Base-by-base conservation (phyloP, 805 yeast genomes). In the Ogataea haglerorum region DNA sequence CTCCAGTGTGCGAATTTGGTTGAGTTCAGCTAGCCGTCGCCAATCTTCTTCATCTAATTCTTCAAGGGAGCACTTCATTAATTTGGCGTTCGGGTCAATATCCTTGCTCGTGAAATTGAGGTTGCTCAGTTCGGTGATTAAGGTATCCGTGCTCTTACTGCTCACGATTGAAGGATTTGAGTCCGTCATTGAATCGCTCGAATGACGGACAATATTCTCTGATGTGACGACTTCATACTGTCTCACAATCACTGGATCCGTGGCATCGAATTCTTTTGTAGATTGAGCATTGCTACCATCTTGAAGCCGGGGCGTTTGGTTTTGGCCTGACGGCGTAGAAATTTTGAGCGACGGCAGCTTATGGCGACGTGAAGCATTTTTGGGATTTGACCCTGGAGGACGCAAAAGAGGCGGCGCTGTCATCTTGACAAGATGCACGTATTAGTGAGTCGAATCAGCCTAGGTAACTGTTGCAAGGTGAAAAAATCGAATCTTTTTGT, bases 41-140 rank as follows among this genome's bases (percentile, higher is more conserved):
- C 97, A 90, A 37, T 81, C 88, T 12, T 76, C 78, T 36, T 85
- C 88, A 19, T 81, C 82, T 34, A 87, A 59, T 26, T 77, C 76
- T 35, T 50, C 52, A 22, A 49, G 16, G n/a, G 37, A 14, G 17
- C 42, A 42, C 10, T 13, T 21, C 10, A 32, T 10, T 24, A 42
- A 18, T 10, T 38, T 29, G 19, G 13, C n/a, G 9, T 10, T 17
- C 10, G 19, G 13, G 10, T 40, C 31, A 8, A 18, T 28, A 9
- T 40, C 31, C 31, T 28, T 38, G 24, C 26, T 36, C 5, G 18
- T 21, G 9, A 48, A 16, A 6, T 30, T 30, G 37, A 49, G 3
- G 18, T 31, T 37, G 19, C 40, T 31, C 34, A 51, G 18, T 8
- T 43, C 39, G 12, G 31, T 37, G 13, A 39, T 21, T 22, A 47